phyloP scores from a whole-genome alignment of 2,329 filamentous ascomycete genomes.

The Xylariomycetidae sp. region DNA sequence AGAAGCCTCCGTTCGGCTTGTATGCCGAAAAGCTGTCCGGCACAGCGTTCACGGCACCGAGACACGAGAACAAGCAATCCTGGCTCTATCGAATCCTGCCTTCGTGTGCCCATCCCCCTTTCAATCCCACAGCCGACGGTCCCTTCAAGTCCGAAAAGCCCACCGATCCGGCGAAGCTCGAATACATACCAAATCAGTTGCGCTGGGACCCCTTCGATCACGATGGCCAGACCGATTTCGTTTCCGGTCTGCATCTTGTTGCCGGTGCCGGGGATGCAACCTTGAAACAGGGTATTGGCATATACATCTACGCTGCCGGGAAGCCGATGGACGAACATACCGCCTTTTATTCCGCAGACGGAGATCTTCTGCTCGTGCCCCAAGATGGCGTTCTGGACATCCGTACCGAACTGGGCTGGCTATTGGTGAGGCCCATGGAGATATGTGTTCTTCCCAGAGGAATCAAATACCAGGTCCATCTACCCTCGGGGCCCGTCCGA shows the following conservation, averaged over 20 bases:
- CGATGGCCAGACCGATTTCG: constrained; percentile 48
- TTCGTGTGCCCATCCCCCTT: constrained; percentile 44
- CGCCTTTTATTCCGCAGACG: constrained; percentile 73
- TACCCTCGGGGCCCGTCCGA: constrained; percentile 40
- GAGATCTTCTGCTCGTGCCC: constrained; percentile 63
- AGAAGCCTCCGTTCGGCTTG: constrained; percentile 63
- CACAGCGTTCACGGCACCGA: constrained; percentile 55
- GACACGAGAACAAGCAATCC: constrained; percentile 53
- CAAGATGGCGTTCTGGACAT: constrained; percentile 64
- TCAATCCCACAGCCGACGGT: constrained; percentile 25
- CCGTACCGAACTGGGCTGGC: constrained; percentile 61
- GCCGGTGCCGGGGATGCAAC: constrained; percentile 71
- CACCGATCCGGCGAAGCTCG: constrained; percentile 49
- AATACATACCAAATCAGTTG: constrained; percentile 77
- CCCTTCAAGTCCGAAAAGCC: constrained; percentile 44
- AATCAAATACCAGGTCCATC: constrained; percentile 58
- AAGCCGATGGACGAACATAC: constrained; percentile 64
- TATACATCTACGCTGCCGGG: constrained; percentile 67
- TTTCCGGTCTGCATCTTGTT: constrained; percentile 54
- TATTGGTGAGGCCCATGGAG: constrained; percentile 62
- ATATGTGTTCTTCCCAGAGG: constrained; percentile 64
- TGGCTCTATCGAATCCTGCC: constrained; percentile 59
- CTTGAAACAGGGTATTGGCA: constrained; percentile 66
- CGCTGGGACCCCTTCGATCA: constrained; percentile 80
- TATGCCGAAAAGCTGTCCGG: constrained; percentile 65